Base-by-base conservation (phyloP, 345 rosid species). In the Rubroshorea leprosula region DNA sequence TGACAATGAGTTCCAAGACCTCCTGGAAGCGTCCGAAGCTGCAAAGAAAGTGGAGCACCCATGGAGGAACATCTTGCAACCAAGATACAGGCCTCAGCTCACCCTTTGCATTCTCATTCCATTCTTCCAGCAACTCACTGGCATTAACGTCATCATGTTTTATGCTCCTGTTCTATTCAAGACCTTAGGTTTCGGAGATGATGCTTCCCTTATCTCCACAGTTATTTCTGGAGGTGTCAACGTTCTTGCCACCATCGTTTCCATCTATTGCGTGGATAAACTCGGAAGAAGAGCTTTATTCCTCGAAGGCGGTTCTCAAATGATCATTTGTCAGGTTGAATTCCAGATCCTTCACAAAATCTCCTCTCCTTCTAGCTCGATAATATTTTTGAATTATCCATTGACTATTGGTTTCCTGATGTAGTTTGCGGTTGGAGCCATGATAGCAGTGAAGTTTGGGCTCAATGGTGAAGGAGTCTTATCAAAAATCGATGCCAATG, bases 121-220 rank as follows among this genome's bases (percentile, higher is more conserved):
- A 0, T 78, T 80, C 68, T 85, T 85, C 63, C 96, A 88, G 55
- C 96, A 88, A 61, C 58, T 82, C 58, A 87, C 95, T 0, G 95
- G 91, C 41, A 87, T 84, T 51, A 87, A 84, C 45, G 87, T 83
- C 51, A 80, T 88, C 58, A 83, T 83, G 58, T 88, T 88, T 25
- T 85, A 85, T 19, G 93, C 93, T 0, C 96, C 96, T 0, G 90
- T 88, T 24, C 71, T 88, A 50, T 88, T 83, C 61, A 85, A 85
- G 68, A 78, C 88, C 0, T 29, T 88, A 8, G 96, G 96, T 0
- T 88, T 85, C 17, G 96, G 85, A 1, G 72, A 70, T 19, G 75
- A 78, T 17, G 90, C 96, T 23, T 68, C 96, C 2, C 93, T 88
- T 14, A 63, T 83, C 63, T 85, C 93, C 10, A 75, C 93, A 0